Evolutionary conservation across 805 yeast genomes (phyloP).

Genomic region (Wickerhamiella dianesei): DNA sequence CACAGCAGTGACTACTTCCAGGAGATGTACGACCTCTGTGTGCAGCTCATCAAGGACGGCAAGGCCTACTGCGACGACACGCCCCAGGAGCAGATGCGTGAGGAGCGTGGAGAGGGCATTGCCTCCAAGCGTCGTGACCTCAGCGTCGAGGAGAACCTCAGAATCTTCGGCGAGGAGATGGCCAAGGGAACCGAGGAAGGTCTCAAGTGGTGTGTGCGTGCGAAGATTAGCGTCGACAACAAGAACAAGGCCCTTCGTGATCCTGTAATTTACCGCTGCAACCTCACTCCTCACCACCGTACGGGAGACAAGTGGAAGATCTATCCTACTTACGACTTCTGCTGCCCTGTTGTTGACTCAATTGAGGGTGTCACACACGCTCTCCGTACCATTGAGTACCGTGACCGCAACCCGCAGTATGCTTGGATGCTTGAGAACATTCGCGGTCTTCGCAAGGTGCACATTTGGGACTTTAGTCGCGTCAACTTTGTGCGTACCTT

Average conservation of each 20-base stretch:
- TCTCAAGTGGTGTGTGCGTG: slow-evolving; percentile 83
- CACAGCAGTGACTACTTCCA: slow-evolving; percentile 91
- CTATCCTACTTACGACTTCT: slow-evolving; percentile 97
- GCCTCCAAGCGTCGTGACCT: slow-evolving; percentile 87
- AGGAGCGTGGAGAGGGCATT: slow-evolving; percentile 96
- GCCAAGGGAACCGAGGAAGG: slow-evolving; percentile 88
- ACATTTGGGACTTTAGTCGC: slow-evolving; percentile 96
- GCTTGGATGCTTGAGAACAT: slow-evolving; percentile 86
- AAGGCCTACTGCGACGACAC: slow-evolving; percentile 98
- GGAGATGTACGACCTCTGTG: slow-evolving; percentile 74
- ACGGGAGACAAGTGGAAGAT: slow-evolving; percentile 89
- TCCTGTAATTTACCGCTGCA: slow-evolving; percentile 96
- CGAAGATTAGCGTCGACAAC: slow-evolving; percentile 86
- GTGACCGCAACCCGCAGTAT: slow-evolving; percentile 97
- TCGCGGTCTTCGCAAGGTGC: slow-evolving; percentile 66
- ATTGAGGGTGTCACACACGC: slow-evolving; percentile 97
- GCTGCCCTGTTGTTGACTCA: slow-evolving; percentile 93
- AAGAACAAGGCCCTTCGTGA: slow-evolving; percentile 92
- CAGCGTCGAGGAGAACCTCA: slow-evolving; percentile 80
- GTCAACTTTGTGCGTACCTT: slow-evolving; percentile 93
- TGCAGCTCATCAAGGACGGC: slow-evolving; percentile 84
- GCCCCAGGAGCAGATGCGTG: slow-evolving; percentile 88
- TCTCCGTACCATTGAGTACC: slow-evolving; percentile 92
- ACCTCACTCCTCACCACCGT: slow-evolving; percentile 94
- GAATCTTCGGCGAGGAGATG: slow-evolving; percentile 73